Percentiles rank a stretch among this genome's conserved stretches.
Evolutionary conservation across 139 green algal genomes (phyloP).

Genomic region (Volvox africanus): DNA sequence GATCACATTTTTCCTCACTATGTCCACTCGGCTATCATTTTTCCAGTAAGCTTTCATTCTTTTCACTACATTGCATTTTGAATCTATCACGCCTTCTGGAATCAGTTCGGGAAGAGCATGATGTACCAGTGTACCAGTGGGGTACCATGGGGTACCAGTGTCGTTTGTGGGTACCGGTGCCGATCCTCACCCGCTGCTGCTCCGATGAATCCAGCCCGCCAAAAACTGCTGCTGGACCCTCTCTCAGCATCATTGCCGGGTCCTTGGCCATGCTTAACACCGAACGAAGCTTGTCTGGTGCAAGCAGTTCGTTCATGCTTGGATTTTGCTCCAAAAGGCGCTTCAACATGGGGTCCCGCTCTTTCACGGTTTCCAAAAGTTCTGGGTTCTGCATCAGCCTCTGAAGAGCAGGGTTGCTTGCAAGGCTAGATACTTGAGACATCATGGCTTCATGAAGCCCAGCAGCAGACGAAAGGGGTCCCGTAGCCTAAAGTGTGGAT

Average conservation of each 20-base stretch:
- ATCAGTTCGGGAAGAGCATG: too few species aligned
- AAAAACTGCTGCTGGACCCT: neutral
- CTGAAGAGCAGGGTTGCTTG: neutral
- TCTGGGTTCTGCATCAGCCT: neutral
- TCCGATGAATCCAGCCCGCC: slow-evolving; percentile 8
- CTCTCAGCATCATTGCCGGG: neutral
- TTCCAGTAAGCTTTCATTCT: too few species aligned
- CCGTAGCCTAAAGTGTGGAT: neutral
- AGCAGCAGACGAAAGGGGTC: neutral
- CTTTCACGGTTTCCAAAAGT: neutral
- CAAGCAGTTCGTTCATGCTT: neutral
- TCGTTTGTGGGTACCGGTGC: neutral
- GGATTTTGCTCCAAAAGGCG: slow-evolving; percentile 33
- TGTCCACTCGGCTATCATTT: too few species aligned
- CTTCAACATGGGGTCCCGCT: slow-evolving; percentile 5
- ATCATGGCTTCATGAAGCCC: neutral
- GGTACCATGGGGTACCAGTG: neutral
- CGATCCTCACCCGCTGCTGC: slow-evolving; percentile 5
- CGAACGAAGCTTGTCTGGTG: neutral
- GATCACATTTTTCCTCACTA: too few species aligned
- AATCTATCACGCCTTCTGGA: too few species aligned
- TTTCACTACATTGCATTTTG: too few species aligned
- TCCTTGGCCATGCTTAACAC: neutral
- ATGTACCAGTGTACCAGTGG: too few species aligned
- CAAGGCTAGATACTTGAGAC: neutral